Percentiles rank a stretch among this genome's conserved stretches.
Conservation (phyloP, 305 asterid genomes). For the Rubia balearica region DNA sequence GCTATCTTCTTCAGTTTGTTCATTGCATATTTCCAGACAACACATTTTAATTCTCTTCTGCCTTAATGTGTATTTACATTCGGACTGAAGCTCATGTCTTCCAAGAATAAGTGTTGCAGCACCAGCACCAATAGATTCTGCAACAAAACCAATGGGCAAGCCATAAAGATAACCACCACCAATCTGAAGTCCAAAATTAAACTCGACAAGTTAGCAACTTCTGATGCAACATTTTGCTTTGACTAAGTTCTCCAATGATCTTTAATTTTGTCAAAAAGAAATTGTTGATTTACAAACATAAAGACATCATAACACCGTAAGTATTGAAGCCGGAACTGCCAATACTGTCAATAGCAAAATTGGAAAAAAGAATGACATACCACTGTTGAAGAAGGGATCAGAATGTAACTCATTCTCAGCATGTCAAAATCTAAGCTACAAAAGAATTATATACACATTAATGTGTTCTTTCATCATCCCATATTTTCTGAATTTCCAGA, state of each 20-base stretch:
- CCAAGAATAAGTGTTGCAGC: slow-evolving; percentile 96
- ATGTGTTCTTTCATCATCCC: slow-evolving; percentile 80
- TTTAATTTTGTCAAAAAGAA: background rate
- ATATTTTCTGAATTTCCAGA: slow-evolving; percentile 54
- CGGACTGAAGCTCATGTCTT: too few species aligned
- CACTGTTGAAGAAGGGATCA: too few species aligned
- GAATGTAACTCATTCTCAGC: too few species aligned
- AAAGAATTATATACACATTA: slow-evolving; percentile 69
- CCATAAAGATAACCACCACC: slow-evolving; percentile 99
- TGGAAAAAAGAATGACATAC: too few species aligned
- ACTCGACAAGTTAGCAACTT: background rate
- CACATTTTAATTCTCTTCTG: too few species aligned
- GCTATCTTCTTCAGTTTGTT: slow-evolving; percentile 44
- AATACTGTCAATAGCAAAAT: slow-evolving; percentile 82
- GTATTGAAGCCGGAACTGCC: slow-evolving; percentile 97
- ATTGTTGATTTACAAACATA: background rate
- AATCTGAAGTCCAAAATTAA: slow-evolving; percentile 44
- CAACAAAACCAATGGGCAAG: slow-evolving; percentile 88
- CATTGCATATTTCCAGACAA: too few species aligned
- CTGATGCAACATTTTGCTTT: background rate
- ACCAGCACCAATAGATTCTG: slow-evolving; percentile 98
- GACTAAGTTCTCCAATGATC: background rate
- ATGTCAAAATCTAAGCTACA: slow-evolving; percentile 78
- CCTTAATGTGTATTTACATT: too few species aligned
- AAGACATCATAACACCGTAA: slow-evolving; percentile 51